Conservation (phyloP, 2,329 filamentous ascomycete species). For the Monosporascus sp. region DNA sequence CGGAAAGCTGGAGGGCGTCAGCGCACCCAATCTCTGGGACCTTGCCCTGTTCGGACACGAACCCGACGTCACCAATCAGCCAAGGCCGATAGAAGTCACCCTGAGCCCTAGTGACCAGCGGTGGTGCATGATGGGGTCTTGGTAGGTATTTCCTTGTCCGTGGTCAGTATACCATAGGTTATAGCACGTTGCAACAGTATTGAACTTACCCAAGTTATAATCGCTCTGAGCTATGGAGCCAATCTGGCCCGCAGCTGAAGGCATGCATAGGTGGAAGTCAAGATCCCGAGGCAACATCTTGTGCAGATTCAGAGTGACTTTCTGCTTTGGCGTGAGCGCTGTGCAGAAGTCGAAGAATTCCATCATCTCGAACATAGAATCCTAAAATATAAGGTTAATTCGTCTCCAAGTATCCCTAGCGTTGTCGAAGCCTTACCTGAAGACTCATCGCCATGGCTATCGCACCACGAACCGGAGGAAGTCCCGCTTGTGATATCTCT, state of each 20-base stretch:
- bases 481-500: conserved; percentile 16
- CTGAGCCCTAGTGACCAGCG: conserved; percentile 19
- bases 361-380: conserved; percentile 27
- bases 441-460: conserved; percentile 23
- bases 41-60: conserved; percentile 23
- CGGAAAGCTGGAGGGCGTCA: conserved; percentile 20
- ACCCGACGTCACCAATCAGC: conserved; percentile 23
- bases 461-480: conserved; percentile 20
- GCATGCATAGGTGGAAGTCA: conserved; percentile 25
- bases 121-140: conserved; percentile 22
- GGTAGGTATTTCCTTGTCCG: conserved; percentile 20
- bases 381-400: conserved; percentile 8
- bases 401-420: too few relatives aligned
- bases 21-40: conserved; percentile 23
- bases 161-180: not conserved
- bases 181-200: not conserved
- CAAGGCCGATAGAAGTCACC: conserved; percentile 21
- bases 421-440: conserved; percentile 11
- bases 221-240: conserved; percentile 26
- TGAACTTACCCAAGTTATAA: conserved; percentile 20
- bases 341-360: conserved; percentile 18
- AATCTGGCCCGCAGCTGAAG: conserved; percentile 22
- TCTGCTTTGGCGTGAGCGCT: conserved; percentile 21
- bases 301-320: conserved; percentile 23
- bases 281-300: conserved; percentile 21